These are phyloP conservation scores for Phytopythium cucurbitacearum DNA, from an alignment of 352 stramenopile species.

Conservation along the genomic window DNA sequence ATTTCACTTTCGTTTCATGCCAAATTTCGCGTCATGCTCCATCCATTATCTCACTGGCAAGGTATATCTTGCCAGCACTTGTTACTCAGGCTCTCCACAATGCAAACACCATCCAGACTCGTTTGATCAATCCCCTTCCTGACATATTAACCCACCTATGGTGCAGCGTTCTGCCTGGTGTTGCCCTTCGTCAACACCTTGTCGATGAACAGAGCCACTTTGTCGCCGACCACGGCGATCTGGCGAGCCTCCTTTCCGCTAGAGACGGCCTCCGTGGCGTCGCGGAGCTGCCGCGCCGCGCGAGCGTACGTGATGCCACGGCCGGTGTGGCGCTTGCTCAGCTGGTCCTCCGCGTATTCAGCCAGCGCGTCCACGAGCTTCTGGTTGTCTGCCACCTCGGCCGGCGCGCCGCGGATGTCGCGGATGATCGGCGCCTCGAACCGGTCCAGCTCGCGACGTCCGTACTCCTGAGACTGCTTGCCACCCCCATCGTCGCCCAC, in stretches of 20 bases:
- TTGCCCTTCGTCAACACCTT: constrained; percentile 19
- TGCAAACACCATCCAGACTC: too few relatives aligned
- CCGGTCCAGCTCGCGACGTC: constrained; percentile 8
- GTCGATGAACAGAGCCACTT: constrained; percentile 57
- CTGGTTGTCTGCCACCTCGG: constrained; percentile 51
- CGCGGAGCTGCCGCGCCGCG: constrained; percentile 45
- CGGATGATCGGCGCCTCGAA: constrained; percentile 40
- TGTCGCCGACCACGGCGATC: constrained; percentile 55
- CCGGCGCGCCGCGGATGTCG: constrained; percentile 37
- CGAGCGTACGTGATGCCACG: constrained; percentile 62
- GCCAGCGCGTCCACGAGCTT: constrained; percentile 54
- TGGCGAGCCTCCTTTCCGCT: constrained; percentile 46
- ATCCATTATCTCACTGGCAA: too few relatives aligned
- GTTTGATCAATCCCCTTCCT: neutral
- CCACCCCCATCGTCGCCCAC: constrained; percentile 11
- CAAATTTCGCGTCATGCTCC: too few relatives aligned
- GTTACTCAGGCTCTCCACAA: too few relatives aligned
- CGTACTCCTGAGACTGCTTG: constrained; percentile 6
- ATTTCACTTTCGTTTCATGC: too few relatives aligned
- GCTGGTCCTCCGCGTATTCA: constrained; percentile 49
- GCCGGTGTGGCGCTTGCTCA: constrained; percentile 48
- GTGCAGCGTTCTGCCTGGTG: neutral
- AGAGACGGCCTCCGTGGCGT: constrained; percentile 40
- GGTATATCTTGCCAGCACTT: too few relatives aligned
- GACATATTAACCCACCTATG: too few relatives aligned